These are phyloP conservation scores for Boletus rubroflammeus DNA, from an alignment of 768 basidiomycete genomes.

Conservation along the genomic window DNA sequence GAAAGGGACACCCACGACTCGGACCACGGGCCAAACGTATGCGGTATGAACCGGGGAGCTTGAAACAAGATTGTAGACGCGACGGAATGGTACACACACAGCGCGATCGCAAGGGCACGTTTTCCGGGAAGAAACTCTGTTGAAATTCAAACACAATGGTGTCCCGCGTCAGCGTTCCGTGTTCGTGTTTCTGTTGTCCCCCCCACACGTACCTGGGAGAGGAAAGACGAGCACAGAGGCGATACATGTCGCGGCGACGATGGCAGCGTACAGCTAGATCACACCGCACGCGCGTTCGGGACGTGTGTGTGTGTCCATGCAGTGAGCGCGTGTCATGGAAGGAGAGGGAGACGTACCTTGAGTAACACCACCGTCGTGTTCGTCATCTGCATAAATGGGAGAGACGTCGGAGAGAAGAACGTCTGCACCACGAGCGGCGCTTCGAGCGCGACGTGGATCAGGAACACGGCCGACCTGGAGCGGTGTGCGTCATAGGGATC, in stretches of 20 bases:
- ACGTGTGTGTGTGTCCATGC: too few relatives aligned
- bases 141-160: too few relatives aligned
- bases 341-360: conserved; percentile 47
- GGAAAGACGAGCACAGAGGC: conserved; percentile 59
- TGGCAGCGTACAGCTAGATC: conserved; percentile 63
- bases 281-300: not conserved
- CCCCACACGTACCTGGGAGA: conserved; percentile 54
- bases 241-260: conserved; percentile 59
- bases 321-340: not conserved
- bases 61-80: conserved; percentile 72
- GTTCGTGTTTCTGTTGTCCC: too few relatives aligned
- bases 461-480: conserved; percentile 60
- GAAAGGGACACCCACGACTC: conserved; percentile 50
- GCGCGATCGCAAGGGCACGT: conserved; percentile 72
- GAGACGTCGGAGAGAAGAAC: conserved; percentile 51
- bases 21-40: conserved; percentile 54
- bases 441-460: conserved; percentile 78
- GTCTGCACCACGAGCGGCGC: conserved; percentile 76
- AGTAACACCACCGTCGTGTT: conserved; percentile 76
- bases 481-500: not conserved
- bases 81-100: conserved; percentile 73
- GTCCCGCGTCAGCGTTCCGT: not conserved
- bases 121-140: conserved; percentile 82
- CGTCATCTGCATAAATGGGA: conserved; percentile 78
- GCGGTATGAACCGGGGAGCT: conserved; percentile 76